A percentile compares a stretch with the other conserved stretches of the same genome.
These are phyloP conservation scores for Colletotrichum falcatum DNA, from an alignment of 2,329 filamentous ascomycete species.

Conservation along the genomic window DNA sequence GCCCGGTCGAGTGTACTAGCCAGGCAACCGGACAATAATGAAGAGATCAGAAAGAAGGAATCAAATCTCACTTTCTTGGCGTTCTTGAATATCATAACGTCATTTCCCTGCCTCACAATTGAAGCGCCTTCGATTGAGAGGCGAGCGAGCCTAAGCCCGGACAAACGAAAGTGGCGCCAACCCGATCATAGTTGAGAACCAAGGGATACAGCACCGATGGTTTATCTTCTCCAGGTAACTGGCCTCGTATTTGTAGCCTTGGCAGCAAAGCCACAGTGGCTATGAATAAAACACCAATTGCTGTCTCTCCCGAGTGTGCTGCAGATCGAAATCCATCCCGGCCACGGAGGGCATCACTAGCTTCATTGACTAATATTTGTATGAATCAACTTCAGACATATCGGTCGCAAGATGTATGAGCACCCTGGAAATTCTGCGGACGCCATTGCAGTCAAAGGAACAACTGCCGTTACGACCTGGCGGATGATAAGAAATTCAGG, in stretches of 20 bases:
- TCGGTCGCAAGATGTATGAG: neutral
- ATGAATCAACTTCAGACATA: neutral
- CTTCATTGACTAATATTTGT: neutral
- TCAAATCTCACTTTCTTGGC: neutral
- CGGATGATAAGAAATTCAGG: neutral
- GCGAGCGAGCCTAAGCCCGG: neutral
- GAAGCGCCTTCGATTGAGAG: neutral
- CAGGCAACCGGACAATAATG: neutral
- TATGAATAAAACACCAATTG: neutral
- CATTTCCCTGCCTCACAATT: neutral
- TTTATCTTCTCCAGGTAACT: neutral
- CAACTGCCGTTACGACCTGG: no score
- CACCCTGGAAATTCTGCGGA: neutral
- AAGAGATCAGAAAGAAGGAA: neutral
- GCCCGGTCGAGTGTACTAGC: neutral
- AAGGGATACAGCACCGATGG: neutral
- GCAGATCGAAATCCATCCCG: neutral
- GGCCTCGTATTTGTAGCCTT: neutral
- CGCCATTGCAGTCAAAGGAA: no score
- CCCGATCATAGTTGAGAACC: neutral
- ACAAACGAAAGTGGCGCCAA: neutral
- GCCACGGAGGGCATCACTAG: neutral
- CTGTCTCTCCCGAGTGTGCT: no score
- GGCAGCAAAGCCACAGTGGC: neutral
- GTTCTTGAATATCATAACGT: neutral